Evolutionary conservation across 140 eudicot genomes (phyloP), one percentile per base, ranked within the genome.

Genomic region (Ambrosia hybrid): DNA sequence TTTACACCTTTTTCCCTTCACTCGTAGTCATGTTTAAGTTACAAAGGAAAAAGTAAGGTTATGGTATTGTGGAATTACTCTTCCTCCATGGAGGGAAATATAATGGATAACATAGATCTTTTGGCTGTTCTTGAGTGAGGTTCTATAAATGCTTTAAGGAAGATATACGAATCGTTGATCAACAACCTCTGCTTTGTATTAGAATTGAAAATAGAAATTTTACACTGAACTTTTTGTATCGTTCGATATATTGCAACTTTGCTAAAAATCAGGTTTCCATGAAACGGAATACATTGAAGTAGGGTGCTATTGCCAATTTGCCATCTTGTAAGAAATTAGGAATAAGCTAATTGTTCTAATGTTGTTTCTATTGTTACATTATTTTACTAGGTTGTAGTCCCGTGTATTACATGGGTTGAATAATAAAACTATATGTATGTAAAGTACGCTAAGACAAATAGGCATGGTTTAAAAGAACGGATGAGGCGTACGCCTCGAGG

Each of bases 31-130:
- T 60, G 43, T 75, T 34, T 60, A 60, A 37, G 64, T 48, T 49
- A 34, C 80, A 68, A 68, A 34, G 21, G 14, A 51, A 65, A 13
- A 53, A 26, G 21, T 55, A 65, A 17, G 11, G 30, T 49, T 38
- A 33, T 55, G 10, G 65, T 59, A n/a, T 48, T 67, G 52, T 68
- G 63, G 14, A 68, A 53, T 16, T 48, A 37, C n/a, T 75, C 17
- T 70, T 67, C 57, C 8, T 8, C 56, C 36, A 30, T 57, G 68
- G 30, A 62, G 68, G 13, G 49, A 62, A 62, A 62, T 36, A 38
- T 62, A 62, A n/a, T 62, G 51, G 49, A 26, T 10, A 59, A 11
- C 66, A 33, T 60, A 60, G 66, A 60, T 62, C 26, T 62, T 61
- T 41, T 33, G 43, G 62, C n/a, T 58, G 49, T 36, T 62, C 26